phyloP scores from a whole-genome alignment of 2,329 filamentous ascomycete species.

The Coniochaeta sp. region DNA sequence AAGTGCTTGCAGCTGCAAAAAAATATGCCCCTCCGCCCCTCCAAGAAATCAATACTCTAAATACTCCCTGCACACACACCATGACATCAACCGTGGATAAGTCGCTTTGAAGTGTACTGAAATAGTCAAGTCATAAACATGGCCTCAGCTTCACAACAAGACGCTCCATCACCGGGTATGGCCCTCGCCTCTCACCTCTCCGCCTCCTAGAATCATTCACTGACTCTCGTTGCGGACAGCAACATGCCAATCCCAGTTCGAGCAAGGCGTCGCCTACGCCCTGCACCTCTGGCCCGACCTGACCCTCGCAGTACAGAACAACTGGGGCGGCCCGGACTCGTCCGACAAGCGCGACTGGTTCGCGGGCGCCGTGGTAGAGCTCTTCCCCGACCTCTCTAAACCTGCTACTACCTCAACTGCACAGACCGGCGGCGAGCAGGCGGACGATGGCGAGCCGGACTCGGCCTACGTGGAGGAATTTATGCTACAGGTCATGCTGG shows the following conservation, averaged over 20 bases:
- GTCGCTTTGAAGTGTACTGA: neutral
- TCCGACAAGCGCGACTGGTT: constrained; percentile 95
- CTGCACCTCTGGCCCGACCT: constrained; percentile 86
- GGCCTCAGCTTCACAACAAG: neutral
- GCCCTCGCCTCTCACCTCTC: neutral
- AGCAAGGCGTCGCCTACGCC: constrained; percentile 77
- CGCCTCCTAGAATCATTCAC: neutral
- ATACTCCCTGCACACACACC: neutral
- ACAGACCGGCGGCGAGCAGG: constrained; percentile 14
- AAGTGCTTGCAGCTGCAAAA: neutral
- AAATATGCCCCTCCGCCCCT: neutral
- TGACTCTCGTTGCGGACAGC: constrained; percentile 24
- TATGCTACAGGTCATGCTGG: constrained; percentile 82
- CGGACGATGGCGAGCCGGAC: constrained; percentile 48
- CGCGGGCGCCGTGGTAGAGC: constrained; percentile 75
- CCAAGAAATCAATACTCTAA: neutral
- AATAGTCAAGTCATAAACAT: neutral
- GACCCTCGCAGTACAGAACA: constrained; percentile 75
- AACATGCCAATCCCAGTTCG: constrained; percentile 60
- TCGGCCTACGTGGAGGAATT: constrained; percentile 75
- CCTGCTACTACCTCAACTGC: constrained; percentile 7
- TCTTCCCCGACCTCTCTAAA: constrained; percentile 59
- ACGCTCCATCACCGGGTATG: neutral
- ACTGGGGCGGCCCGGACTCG: constrained; percentile 80
- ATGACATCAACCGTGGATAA: neutral